Base-by-base conservation (phyloP, 2,329 filamentous ascomycete species). In the Sporothrix schenckii region DNA sequence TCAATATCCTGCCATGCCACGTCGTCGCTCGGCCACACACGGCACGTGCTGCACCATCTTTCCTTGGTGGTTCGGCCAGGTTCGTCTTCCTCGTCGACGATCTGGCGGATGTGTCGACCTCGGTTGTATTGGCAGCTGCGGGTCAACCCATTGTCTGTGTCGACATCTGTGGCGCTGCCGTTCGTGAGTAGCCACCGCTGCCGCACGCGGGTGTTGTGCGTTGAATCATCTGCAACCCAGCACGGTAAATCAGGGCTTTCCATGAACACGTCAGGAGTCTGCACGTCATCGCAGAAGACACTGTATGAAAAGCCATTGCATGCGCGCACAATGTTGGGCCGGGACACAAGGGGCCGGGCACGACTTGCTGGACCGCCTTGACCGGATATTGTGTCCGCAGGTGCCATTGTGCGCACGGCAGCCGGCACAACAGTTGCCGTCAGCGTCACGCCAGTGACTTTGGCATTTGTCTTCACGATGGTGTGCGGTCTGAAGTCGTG, bases 101-200 rank as follows among this genome's bases (percentile, higher is more conserved):
- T 19, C 7, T 67, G 65, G 13, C 65, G 65, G 7, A 67, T 56
- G 65, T 67, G 65, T 5, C n/a, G 49, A 30, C 11, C 50, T 0
- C 65, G 50, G 34, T 67, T 67, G 34, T 67, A 50, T 21, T 67
- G 65, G 50, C 65, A 67, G 65, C 65, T 56, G 39, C 65, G 65
- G 11, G 50, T 54, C 30, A 67, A 27, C 1, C 19, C 50, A n/a
- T 67, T 67, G 34, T 67, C 52, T 1, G 68, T 65, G 11, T 54
- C 34, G 1, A 56, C 54, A 47, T 60, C 54, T 1, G 56, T n/a
- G 44, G 27, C n/a, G 6, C 19, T 65, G 7, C 30, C 19, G 21
- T 54, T 21, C 34, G 19, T 53, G n/a, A 11, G 27, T 21, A 67
- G 19, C 65, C 65, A 67, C 16, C 53, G 30, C 21, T 39, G 19